Base-by-base conservation (phyloP, 495 filamentous ascomycete species). In the Podospora pseudocomata region DNA sequence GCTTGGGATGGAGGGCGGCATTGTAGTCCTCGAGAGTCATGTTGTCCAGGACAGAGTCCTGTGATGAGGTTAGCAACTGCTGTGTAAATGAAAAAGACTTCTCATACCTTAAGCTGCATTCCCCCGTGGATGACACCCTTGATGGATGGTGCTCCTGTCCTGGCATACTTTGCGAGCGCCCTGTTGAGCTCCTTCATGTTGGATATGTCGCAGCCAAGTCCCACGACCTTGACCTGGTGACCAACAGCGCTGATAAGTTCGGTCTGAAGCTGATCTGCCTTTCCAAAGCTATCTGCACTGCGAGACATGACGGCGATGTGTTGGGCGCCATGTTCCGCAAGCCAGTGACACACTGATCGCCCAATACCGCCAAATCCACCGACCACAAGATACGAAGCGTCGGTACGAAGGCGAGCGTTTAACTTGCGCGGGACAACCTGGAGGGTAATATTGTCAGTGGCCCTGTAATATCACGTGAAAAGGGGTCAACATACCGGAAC, bases 281-380 rank as follows among this genome's bases (percentile, higher is more conserved):
- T 80, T 5, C 74, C 76, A 2, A 69, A 69, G 1, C 70, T 72
- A 2, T 70, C 76, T 3, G 83, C 87, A 23, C 77, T 86, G 49
- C 89, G 79, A 6, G 86, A 88, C 7, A 89, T 73, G 0, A 90
- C 77, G 1, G 88, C 79, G 6, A 92, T 66, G 65, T 87, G 75
- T 23, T 76, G 77, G 9, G 88, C 90, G 5, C 88, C 88, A 28
- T 82, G 81, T 18, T 80, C 73, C 5, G 81, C 83, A 76, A 91
- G 79, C 86, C 86, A 89, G 2, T 74, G 79, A 5, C 86, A 79
- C 55, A 91, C 78, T 15, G 84, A 82, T 34, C 84, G 77, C 4
- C 89, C 88, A 16, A 92, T 81, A 15, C 88, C 89, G 4, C 89
- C 87, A 3, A 89, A 82, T 9, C 88, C 86, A 18, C 89, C 87